These are phyloP conservation scores for Sphaceloma murrayae DNA, from an alignment of 2,329 filamentous ascomycete species.

Conservation along the genomic window DNA sequence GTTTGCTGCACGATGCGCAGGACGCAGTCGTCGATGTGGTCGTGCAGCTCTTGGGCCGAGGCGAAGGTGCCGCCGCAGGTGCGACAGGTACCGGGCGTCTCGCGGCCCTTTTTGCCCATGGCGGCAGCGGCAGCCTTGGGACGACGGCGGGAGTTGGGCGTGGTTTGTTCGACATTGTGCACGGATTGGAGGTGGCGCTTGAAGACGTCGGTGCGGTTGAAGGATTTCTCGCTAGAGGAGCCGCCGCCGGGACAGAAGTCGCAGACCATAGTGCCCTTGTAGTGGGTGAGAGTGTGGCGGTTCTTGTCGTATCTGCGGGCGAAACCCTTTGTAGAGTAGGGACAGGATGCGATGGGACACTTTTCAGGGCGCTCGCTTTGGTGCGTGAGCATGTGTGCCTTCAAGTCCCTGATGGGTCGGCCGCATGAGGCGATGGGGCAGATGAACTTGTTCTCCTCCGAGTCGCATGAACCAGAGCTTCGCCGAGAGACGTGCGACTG, in stretches of 20 bases:
- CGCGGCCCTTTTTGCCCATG: conserved; percentile 62
- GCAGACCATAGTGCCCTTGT: conserved; percentile 96
- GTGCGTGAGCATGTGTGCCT: conserved; percentile 91
- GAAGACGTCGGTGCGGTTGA: conserved; percentile 92
- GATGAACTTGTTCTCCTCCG: conserved; percentile 51
- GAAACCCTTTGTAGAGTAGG: conserved; percentile 87
- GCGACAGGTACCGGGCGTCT: conserved; percentile 79
- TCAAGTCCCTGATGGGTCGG: conserved; percentile 79
- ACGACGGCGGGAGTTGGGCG: conserved; percentile 82
- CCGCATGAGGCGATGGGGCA: conserved; percentile 80
- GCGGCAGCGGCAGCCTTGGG: conserved; percentile 37
- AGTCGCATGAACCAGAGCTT: conserved; percentile 33
- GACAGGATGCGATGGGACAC: conserved; percentile 83
- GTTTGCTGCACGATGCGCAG: conserved; percentile 53
- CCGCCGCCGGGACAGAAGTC: conserved; percentile 87
- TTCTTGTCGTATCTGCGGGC: conserved; percentile 96
- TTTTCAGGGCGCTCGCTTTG: conserved; percentile 86
- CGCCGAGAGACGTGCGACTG: conserved; percentile 56
- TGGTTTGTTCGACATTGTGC: conserved; percentile 85
- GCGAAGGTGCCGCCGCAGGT: conserved; percentile 79
- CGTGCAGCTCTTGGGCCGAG: conserved; percentile 92
- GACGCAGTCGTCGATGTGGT: conserved; percentile 72
- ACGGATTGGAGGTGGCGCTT: conserved; percentile 87
- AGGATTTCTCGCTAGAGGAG: conserved; percentile 83
- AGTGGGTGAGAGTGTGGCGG: conserved; percentile 84